Base-by-base conservation (phyloP, 306 rosid genomes). In the Quercus berberidifolia region DNA sequence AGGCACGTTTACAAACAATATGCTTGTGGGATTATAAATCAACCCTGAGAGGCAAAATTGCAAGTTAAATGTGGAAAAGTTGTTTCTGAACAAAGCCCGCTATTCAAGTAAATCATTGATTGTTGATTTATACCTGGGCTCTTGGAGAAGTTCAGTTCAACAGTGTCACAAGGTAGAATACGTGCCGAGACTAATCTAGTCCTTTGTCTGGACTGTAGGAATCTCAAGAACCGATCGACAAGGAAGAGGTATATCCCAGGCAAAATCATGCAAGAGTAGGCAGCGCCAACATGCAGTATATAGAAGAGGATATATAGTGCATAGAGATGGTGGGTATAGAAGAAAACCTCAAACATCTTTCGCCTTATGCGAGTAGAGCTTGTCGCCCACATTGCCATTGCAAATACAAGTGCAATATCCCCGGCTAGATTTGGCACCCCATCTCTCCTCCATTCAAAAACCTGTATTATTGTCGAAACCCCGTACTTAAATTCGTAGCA, bases 211-310 rank as follows among this genome's bases (percentile, higher is more conserved):
- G 97, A 92, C 46, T 91, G 94, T 75, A 92, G 78, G 83, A 89
- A 89, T 49, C 96, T 74, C 21, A 93, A 77, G 73, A 69, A 75
- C 3, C 97, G 85, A 73, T 92, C 97, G 2, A 92, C 56, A 46
- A 86, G 38, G 85, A 89, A 92, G 77, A 92, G 94, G 87, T 88
- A 91, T 43, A 92, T 81, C 2, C 92, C 93, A 0, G 97, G 96
- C 38, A 83, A 85, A 46, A 91, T 74, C 88, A 85, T 86, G 79
- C 90, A 88, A 67, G 83, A 71, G 80, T 84, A 86, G 57, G 21
- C 70, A 21, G 49, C 86, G n/a, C 93, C 94, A 2, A 87, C 98
- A 21, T 93, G 96, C 17, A 93, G 55, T 3, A 78, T 78, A 75
- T 87, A 93, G 71, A 93, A 89, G 75, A 93, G 19, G 62, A 89